These are phyloP conservation scores for Linnemannia schmuckeri DNA, from an alignment of 192 early-diverging fungal species.

Conservation along the genomic window DNA sequence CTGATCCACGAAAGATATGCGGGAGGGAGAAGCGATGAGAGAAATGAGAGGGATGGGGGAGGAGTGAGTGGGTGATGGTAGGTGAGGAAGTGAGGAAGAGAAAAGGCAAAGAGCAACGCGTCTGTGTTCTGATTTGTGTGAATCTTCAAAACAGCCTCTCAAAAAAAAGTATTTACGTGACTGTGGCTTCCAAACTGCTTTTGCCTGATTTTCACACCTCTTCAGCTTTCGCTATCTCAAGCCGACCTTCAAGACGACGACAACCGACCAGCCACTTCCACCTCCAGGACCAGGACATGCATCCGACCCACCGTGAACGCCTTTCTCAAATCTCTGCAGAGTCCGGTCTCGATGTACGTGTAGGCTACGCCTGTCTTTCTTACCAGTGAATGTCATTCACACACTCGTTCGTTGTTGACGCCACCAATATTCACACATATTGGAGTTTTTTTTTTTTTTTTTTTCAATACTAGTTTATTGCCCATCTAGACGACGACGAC, in stretches of 20 bases:
- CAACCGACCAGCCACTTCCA: neutral
- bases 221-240: neutral
- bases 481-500: conserved; percentile 13
- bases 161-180: neutral
- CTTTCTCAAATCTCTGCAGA: conserved; percentile 35
- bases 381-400: neutral
- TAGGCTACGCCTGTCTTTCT: neutral
- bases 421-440: conserved; percentile 14
- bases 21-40: neutral
- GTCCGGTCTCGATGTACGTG: conserved; percentile 42
- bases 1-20: neutral
- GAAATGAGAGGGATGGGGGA: neutral
- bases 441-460: too few species aligned
- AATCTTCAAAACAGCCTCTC: neutral
- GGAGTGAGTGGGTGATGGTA: neutral
- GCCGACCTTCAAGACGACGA: neutral
- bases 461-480: conserved; percentile 22
- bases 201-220: neutral
- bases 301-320: conserved; percentile 23
- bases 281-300: conserved; percentile 5
- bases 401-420: neutral
- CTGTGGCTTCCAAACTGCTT: neutral
- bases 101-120: neutral
- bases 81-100: neutral
- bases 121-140: neutral